Base-by-base conservation (phyloP, 2,329 filamentous ascomycete species). In the Purpureocillium takamizusanense region DNA sequence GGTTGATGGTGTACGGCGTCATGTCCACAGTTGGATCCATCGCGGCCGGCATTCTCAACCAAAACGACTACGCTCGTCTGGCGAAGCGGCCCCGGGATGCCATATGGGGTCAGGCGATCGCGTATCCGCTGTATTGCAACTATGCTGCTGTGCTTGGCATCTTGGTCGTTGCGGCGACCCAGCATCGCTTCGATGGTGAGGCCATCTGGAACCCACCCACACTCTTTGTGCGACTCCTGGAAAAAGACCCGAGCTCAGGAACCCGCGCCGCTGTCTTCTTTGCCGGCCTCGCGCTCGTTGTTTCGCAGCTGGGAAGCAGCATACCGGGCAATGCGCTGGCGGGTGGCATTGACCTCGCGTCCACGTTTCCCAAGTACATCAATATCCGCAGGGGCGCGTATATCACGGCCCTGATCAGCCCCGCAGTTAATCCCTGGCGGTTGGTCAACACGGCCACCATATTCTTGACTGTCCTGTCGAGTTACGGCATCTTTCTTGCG, bases 341-440 rank as follows among this genome's bases (percentile, higher is more conserved):
- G 0, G 61, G 60, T 1, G 62, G 62, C 2, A 61, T 65, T 12
- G 62, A 66, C 27, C 39, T 66, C n/a, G 51, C 62, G 0, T 59
- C 59, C 0, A 50, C 56, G 1, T 61, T 64, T 12, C 61, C 61
- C 23, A 52, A 49, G 31, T 62, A 50, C 44, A 53, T 63, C 42
- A 61, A 62, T 40, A 62, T 64, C 28, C 57, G 60, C 6, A 50
- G 61, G 1, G 61, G 61, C 2, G 59, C 59, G 2, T 62, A 59
- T 37, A 43, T 63, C 31, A 57, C 57, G 6, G 59, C 57, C 13
- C 38, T 63, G 1, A 40, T 65, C 1, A 61, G 59, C 36, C 49
- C 57, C 2, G 42, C 57, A 10, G 57, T 63, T 33, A 62, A 63
- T 40, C 61, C 61, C 2, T 63, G 61, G 61, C 52, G 54, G 4